A percentile compares a stretch with the other conserved stretches of the same genome.
Evolutionary conservation across 768 basidiomycete species (phyloP).

Genomic region (Tulasnella calospora): DNA sequence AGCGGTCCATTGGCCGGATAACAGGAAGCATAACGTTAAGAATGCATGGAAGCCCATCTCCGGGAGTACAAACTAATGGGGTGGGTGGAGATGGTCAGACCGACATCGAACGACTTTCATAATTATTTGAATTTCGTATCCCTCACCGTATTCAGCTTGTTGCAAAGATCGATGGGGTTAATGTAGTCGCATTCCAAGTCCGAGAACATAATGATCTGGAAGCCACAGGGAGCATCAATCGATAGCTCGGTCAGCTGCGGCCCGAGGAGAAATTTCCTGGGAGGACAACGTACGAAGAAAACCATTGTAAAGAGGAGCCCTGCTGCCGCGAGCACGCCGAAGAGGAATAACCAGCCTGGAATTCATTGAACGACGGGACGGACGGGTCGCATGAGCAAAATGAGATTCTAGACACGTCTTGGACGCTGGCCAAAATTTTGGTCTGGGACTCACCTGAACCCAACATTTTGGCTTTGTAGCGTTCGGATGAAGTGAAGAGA

Average conservation of each 20-base stretch:
- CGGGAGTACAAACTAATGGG: constrained; percentile 85
- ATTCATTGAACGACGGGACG: not conserved
- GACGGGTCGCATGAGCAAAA: not conserved
- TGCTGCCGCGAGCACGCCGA: constrained; percentile 92
- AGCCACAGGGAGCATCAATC: not conserved
- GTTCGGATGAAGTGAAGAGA: not conserved
- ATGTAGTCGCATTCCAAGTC: constrained; percentile 99
- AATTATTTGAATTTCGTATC: not conserved
- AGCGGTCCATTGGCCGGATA: constrained; percentile 92
- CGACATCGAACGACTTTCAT: not conserved
- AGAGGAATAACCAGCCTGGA: constrained; percentile 92
- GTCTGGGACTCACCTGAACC: not conserved
- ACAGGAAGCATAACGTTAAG: constrained; percentile 84
- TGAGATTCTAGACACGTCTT: not conserved
- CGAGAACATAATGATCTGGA: constrained; percentile 99
- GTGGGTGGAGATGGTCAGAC: not conserved
- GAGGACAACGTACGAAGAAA: constrained; percentile 76
- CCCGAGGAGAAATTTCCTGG: not conserved
- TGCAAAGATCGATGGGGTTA: constrained; percentile 99
- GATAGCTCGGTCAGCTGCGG: not conserved
- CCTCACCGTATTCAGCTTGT: constrained; percentile 93
- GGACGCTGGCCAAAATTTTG: not conserved
- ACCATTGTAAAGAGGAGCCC: constrained; percentile 97
- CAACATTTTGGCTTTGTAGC: not conserved
- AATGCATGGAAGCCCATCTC: constrained; percentile 94